Percentiles rank a stretch among this genome's conserved stretches.
phyloP scores from a whole-genome alignment of 495 filamentous ascomycete species.

The Penicillium pulvis region DNA sequence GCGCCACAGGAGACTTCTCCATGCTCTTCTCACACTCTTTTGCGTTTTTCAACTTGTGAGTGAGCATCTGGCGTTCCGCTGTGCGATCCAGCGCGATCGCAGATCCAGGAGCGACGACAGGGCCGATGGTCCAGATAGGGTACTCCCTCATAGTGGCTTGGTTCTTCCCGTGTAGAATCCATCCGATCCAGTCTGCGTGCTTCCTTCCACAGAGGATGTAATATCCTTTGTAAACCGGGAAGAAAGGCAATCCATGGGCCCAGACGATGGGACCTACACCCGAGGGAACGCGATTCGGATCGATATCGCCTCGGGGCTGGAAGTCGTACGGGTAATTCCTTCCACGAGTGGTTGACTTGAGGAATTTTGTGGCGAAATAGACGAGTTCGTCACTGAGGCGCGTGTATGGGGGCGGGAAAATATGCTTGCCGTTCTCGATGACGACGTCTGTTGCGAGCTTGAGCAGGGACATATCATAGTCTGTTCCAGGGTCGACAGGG shows the following conservation, averaged over 20 bases:
- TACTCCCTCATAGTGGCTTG: neutral
- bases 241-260: conserved; percentile 28
- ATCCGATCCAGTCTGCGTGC: conserved; percentile 15
- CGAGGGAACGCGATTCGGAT: conserved; percentile 17
- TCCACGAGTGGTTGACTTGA: neutral
- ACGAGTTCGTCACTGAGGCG: conserved; percentile 27
- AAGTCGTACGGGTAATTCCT: conserved; percentile 23
- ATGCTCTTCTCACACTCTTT: conserved; percentile 1
- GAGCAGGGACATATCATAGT: neutral
- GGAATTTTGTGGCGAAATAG: conserved; percentile 26
- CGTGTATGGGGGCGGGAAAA: conserved; percentile 17
- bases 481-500: neutral
- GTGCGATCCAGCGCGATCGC: conserved; percentile 6
- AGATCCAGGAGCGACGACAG: conserved; percentile 22
- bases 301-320: conserved; percentile 15
- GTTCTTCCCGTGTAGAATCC: neutral
- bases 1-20: neutral
- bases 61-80: conserved; percentile 16
- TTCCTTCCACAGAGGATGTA: conserved; percentile 26
- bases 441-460: conserved; percentile 1
- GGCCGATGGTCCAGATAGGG: conserved; percentile 21
- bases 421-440: neutral
- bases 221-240: conserved; percentile 26
- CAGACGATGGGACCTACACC: conserved; percentile 18
- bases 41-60: conserved; percentile 1